Percentiles rank a stretch among this genome's conserved stretches.
Evolutionary conservation across 352 stramenopile species (phyloP).

Genomic region (Plasmopara viticola): DNA sequence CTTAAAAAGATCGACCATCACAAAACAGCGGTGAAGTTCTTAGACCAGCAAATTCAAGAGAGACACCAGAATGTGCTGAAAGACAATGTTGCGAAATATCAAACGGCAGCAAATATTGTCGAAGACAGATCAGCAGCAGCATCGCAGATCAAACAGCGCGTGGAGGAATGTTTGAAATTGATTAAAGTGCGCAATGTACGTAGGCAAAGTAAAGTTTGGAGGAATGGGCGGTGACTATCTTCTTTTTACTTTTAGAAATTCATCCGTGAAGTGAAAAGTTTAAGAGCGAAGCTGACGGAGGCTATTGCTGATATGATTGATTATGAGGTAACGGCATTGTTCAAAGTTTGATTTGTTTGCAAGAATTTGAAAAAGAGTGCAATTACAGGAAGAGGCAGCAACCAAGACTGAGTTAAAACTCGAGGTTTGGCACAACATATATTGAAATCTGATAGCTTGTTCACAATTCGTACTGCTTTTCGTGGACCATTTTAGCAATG

Average conservation of each 20-base stretch:
- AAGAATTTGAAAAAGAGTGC: not conserved
- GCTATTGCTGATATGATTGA: constrained; percentile 56
- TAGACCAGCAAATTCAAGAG: constrained; percentile 52
- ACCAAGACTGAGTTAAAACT: constrained; percentile 67
- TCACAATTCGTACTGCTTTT: constrained; percentile 2
- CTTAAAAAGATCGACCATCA: constrained; percentile 81
- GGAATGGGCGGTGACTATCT: constrained; percentile 1
- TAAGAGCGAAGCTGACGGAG: constrained; percentile 45
- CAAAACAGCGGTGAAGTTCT: constrained; percentile 54
- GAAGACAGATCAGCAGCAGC: constrained; percentile 41
- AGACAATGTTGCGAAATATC: constrained; percentile 42
- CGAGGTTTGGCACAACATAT: constrained; percentile 33
- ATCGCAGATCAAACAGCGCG: constrained; percentile 41
- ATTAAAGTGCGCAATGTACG: constrained; percentile 75
- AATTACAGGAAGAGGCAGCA: constrained; percentile 40
- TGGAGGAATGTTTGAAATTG: constrained; percentile 61
- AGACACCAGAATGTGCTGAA: constrained; percentile 54
- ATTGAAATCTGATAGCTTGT: not conserved
- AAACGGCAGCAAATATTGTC: constrained; percentile 46
- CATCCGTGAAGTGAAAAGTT: constrained; percentile 39
- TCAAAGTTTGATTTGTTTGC: not conserved
- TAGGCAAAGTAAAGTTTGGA: constrained; percentile 2
- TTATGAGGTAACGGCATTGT: constrained; percentile 38
- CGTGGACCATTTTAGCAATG: constrained; percentile 46
- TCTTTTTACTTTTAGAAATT: constrained; percentile 41